These are phyloP conservation scores for Macrotyloma uniflorum DNA, from an alignment of 306 rosid genomes.

Conservation along the genomic window DNA sequence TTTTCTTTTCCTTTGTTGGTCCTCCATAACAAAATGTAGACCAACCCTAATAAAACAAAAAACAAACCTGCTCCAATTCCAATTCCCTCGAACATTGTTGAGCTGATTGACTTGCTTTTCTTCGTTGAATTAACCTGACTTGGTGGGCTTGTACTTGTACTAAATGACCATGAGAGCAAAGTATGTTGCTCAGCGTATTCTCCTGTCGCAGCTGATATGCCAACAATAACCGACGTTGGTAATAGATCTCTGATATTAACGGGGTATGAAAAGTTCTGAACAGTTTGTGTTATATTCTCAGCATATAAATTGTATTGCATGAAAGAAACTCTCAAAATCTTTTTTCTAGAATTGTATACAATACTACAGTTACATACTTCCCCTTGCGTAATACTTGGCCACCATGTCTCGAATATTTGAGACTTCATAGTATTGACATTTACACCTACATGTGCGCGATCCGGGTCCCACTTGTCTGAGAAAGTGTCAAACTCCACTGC, in stretches of 20 bases:
- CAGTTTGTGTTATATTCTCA: not conserved
- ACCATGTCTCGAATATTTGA: not conserved
- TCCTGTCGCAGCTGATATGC: constrained; percentile 49
- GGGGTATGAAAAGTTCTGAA: not conserved
- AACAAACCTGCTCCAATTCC: constrained; percentile 9
- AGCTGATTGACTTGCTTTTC: not conserved
- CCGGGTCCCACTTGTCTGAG: constrained; percentile 27
- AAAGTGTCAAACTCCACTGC: constrained; percentile 59
- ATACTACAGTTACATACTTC: not conserved
- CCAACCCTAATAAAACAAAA: not conserved
- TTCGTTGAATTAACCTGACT: not conserved
- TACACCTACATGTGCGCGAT: constrained; percentile 32
- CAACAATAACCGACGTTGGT: constrained; percentile 40
- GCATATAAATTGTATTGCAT: not conserved
- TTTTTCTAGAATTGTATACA: constrained; percentile 3
- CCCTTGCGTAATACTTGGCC: too few relatives aligned
- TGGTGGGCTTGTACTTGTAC: constrained; percentile 25
- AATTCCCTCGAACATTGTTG: not conserved
- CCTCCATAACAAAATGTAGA: constrained; percentile 15
- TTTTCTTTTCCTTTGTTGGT: not conserved
- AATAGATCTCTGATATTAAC: constrained; percentile 35
- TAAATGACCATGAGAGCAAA: constrained; percentile 39
- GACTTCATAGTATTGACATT: constrained; percentile 37
- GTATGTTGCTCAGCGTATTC: not conserved
- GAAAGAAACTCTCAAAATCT: not conserved